Percentiles rank a stretch among this genome's conserved stretches.
Evolutionary conservation across 805 yeast species (phyloP).

Genomic region (Wickerhamiella brachini): DNA sequence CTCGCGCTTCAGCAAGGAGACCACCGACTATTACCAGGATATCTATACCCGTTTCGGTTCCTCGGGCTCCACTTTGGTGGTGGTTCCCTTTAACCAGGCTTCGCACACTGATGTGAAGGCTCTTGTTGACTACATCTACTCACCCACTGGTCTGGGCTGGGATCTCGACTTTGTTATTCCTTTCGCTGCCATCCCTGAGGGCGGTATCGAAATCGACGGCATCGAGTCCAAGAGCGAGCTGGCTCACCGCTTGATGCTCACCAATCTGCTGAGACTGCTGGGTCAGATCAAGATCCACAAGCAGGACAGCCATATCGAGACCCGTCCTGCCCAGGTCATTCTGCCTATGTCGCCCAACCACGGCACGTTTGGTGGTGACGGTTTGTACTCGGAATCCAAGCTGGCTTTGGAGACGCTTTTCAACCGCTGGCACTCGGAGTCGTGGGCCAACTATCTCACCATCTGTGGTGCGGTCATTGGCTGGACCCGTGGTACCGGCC

Average conservation of each 20-base stretch:
- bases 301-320: constrained; percentile 59
- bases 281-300: constrained; percentile 84
- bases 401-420: constrained; percentile 87
- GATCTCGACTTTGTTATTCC: constrained; percentile 93
- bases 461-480: constrained; percentile 98
- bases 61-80: constrained; percentile 78
- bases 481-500: constrained; percentile 99
- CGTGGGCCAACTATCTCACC: constrained; percentile 89
- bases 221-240: constrained; percentile 92
- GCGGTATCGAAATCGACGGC: constrained; percentile 86
- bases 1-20: constrained; percentile 84
- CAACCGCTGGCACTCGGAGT: constrained; percentile 98
- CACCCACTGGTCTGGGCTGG: constrained; percentile 72
- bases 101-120: constrained; percentile 87
- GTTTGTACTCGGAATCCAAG: constrained; percentile 96
- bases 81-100: constrained; percentile 98
- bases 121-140: constrained; percentile 73
- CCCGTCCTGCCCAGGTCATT: constrained; percentile 96
- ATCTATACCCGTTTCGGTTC: constrained; percentile 90
- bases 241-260: constrained; percentile 97
- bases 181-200: constrained; percentile 98
- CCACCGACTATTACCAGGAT: constrained; percentile 89
- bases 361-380: constrained; percentile 97
- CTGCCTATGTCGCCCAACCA: constrained; percentile 97
- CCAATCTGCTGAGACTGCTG: constrained; percentile 81